Base-by-base conservation (phyloP, 495 filamentous ascomycete species). In the Aspergillus egyptiacus region DNA sequence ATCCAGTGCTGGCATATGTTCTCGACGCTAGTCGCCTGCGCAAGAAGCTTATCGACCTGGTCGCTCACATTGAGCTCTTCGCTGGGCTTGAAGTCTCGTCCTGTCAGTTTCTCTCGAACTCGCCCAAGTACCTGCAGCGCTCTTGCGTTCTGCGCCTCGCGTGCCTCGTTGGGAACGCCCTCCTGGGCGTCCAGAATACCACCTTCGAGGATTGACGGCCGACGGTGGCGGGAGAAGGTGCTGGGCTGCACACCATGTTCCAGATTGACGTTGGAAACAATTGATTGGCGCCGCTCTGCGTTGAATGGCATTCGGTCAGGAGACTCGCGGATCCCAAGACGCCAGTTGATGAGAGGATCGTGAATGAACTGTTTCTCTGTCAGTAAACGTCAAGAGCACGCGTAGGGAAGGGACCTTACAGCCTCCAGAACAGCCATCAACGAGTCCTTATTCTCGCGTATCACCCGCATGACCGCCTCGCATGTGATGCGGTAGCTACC, bases 1-100 rank as follows among this genome's bases (percentile, higher is more conserved):
- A 97, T 96, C 67, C 96, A 99, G 71, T 97, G 93, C 71, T 96
- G 93, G 62, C 94, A 97, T 48, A 99, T 75, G 69, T 97, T 97
- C 74, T 97, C 94, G 36, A 96, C 74, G 57, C 88, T 96, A 5
- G 93, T 97, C 15, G 94, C 94, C 69, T 99, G 91, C 27, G 83
- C 83, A 51, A 97, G 85, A 58, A 97, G 68, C 67, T 91, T 91
- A 62, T 95, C 90, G 2, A 99, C 94, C 65, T 97, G 94, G 30
- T 83, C 78, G 14, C 85, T 83, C n/a, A 94, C 81, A 42, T 79
- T 82, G 47, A 99, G 74, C 67, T 96, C 93, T 52, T 91, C 87
- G 30, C 55, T 62, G 6, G 65, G 67, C 59, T 73, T 77, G 66
- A 86, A 86, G 58, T 86, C 82, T 10, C 72, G 60, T 18, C 82